Evolutionary conservation across 2,329 filamentous ascomycete genomes (phyloP).

Genomic region (Apiospora koreana): DNA sequence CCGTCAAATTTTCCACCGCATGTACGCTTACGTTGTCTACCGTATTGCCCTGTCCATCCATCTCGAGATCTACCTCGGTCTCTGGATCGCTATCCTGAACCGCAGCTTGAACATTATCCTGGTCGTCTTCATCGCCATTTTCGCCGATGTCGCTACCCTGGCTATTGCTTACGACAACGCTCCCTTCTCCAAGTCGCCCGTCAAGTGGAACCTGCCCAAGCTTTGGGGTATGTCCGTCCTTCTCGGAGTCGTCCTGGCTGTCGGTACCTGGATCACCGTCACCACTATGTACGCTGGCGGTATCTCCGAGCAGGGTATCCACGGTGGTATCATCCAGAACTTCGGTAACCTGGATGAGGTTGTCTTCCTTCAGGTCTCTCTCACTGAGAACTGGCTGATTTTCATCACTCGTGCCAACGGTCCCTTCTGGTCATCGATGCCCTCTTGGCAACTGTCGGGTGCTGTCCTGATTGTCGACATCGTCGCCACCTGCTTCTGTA

Average conservation of each 20-base stretch:
- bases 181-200: conserved; percentile 79
- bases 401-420: conserved; percentile 94
- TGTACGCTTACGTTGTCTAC: conserved; percentile 96
- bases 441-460: conserved; percentile 79
- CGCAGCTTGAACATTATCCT: conserved; percentile 80
- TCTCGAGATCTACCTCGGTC: conserved; percentile 86
- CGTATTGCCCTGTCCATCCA: conserved; percentile 91
- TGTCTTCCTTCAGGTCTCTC: conserved; percentile 85
- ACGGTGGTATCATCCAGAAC: conserved; percentile 88
- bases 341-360: conserved; percentile 80
- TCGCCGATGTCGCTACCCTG: conserved; percentile 88
- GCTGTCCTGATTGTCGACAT: conserved; percentile 83
- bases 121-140: conserved; percentile 93
- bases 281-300: conserved; percentile 73
- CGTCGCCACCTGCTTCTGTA: conserved; percentile 79
- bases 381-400: conserved; percentile 95
- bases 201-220: conserved; percentile 95
- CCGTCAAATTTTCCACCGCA: conserved; percentile 93
- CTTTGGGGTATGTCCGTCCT: conserved; percentile 91
- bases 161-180: conserved; percentile 94
- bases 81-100: conserved; percentile 91
- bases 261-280: conserved; percentile 86
- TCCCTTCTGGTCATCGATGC: conserved; percentile 87
- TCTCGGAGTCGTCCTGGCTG: conserved; percentile 76
- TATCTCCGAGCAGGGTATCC: conserved; percentile 33